phyloP scores from a whole-genome alignment of 2,329 filamentous ascomycete species.

The Penicillium sp. region DNA sequence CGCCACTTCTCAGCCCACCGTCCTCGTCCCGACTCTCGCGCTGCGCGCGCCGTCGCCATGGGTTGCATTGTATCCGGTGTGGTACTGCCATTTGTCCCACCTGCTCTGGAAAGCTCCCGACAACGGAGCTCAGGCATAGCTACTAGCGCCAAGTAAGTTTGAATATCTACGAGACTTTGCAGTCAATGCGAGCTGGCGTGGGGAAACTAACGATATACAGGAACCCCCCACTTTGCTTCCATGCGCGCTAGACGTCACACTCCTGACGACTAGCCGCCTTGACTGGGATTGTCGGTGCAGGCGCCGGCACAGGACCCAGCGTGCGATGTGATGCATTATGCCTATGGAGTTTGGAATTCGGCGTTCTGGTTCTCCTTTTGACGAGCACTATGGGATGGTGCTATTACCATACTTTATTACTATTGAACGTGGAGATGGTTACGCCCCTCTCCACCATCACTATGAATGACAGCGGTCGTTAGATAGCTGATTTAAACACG shows the following conservation, averaged over 20 bases:
- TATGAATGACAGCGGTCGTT: neutral
- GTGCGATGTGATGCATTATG: conserved; percentile 14
- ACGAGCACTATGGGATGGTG: neutral
- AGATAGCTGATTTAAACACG: neutral
- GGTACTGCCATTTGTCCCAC: conserved; percentile 46
- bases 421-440: neutral
- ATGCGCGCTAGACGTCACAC: conserved; percentile 31
- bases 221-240: conserved; percentile 43
- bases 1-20: conserved; percentile 46
- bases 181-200: neutral
- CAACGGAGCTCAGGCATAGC: conserved; percentile 38
- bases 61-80: conserved; percentile 44
- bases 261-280: neutral
- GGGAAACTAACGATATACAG: conserved; percentile 20
- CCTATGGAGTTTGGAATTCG: conserved; percentile 10
- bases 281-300: conserved; percentile 9
- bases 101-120: conserved; percentile 45
- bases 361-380: conserved; percentile 8
- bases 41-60: conserved; percentile 39
- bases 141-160: conserved; percentile 37
- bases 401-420: neutral
- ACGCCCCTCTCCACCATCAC: neutral
- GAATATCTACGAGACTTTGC: neutral
- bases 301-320: conserved; percentile 2
- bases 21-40: conserved; percentile 37